phyloP scores from a whole-genome alignment of 2,329 filamentous ascomycete genomes.

The Rhynchosporium agropyri region DNA sequence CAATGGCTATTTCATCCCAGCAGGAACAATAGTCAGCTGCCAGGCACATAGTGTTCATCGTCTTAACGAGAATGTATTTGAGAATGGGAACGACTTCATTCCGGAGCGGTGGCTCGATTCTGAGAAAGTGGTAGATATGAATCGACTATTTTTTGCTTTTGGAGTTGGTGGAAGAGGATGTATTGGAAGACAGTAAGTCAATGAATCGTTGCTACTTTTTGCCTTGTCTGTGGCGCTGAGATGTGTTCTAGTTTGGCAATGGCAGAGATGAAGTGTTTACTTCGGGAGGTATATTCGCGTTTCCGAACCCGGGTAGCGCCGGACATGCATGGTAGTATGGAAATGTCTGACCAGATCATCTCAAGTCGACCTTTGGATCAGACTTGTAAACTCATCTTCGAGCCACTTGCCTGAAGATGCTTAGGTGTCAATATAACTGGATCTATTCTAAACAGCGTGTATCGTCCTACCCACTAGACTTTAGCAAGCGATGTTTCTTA shows the following conservation, averaged over 20 bases:
- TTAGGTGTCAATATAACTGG: neutral
- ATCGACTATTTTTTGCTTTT: conserved; percentile 66
- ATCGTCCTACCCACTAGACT: neutral
- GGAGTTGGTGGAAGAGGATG: conserved; percentile 67
- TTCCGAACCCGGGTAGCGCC: conserved; percentile 56
- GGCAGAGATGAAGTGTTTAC: conserved; percentile 68
- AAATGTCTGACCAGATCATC: conserved; percentile 68
- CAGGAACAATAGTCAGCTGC: conserved; percentile 58
- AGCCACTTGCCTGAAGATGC: conserved; percentile 14
- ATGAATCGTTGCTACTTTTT: neutral
- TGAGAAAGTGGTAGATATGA: conserved; percentile 72
- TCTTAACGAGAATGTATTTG: conserved; percentile 68
- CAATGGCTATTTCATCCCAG: conserved; percentile 57
- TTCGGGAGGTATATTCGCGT: conserved; percentile 62
- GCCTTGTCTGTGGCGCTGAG: conserved; percentile 1
- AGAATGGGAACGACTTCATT: conserved; percentile 73
- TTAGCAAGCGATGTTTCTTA: conserved; percentile 33
- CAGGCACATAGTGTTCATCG: conserved; percentile 64
- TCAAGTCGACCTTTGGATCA: conserved; percentile 64
- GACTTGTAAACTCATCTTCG: conserved; percentile 53
- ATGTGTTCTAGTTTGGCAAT: conserved; percentile 54
- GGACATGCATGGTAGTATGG: conserved; percentile 61
- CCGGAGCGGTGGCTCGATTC: conserved; percentile 82
- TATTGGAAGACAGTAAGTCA: conserved; percentile 66
- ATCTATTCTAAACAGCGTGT: neutral